A percentile compares a stretch with the other conserved stretches of the same genome.
Evolutionary conservation across 73 alveolate species (phyloP).

Genomic region (Paramecium biaurelia): DNA sequence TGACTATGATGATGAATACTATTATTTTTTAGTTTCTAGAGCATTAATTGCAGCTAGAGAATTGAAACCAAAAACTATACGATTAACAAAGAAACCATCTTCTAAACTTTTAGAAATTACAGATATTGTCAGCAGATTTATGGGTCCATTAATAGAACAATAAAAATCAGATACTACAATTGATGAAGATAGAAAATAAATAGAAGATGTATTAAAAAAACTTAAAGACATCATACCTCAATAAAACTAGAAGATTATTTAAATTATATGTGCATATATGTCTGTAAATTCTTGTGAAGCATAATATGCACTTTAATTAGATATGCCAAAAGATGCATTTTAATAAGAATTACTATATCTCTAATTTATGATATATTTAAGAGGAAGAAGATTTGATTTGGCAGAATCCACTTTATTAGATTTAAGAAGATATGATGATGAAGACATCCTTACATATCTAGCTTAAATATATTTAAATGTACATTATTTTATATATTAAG

Average conservation of each 20-base stretch:
- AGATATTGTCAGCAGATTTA: background rate
- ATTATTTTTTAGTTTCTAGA: conserved; percentile 32
- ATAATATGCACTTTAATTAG: conserved; percentile 1
- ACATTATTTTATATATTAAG: background rate
- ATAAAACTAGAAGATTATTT: background rate
- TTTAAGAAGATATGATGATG: conserved; percentile 14
- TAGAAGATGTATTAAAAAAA: conserved; percentile 21
- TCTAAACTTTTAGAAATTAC: background rate
- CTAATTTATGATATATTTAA: background rate
- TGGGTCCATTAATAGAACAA: conserved; percentile 9
- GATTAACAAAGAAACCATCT: conserved; percentile 26
- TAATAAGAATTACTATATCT: background rate
- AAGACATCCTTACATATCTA: conserved; percentile 9
- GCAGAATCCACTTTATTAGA: conserved; percentile 17
- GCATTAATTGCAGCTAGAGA: conserved; percentile 50
- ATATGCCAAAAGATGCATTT: background rate
- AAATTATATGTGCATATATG: conserved; percentile 41
- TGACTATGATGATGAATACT: conserved; percentile 20
- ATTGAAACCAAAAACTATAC: conserved; percentile 9
- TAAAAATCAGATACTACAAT: background rate
- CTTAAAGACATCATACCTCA: background rate
- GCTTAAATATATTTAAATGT: conserved; percentile 19
- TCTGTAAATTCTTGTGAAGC: conserved; percentile 42
- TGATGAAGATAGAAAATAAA: conserved; percentile 24
- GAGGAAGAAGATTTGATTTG: conserved; percentile 49